Percentiles rank a stretch among this genome's conserved stretches.
phyloP scores from a whole-genome alignment of 345 rosid genomes.

The rapeseed (Brassica napus) region DNA sequence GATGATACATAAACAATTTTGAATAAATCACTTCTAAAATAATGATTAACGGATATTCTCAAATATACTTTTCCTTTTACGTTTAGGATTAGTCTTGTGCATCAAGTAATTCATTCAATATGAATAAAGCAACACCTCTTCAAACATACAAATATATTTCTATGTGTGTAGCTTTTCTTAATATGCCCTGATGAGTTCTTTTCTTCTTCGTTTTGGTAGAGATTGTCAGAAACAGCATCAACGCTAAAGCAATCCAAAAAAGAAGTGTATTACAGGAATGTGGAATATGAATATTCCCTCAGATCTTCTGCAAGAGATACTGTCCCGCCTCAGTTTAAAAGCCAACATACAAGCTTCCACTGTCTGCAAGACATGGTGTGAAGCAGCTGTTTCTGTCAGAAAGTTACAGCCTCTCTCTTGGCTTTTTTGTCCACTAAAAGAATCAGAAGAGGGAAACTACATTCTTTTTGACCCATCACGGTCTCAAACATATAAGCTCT shows the following conservation, averaged over 20 bases:
- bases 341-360: conserved; percentile 1
- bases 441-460: background rate
- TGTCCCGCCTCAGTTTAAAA: conserved; percentile 7
- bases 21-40: no score
- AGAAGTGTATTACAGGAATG: background rate
- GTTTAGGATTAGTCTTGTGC: background rate
- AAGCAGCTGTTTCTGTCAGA: background rate
- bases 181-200: background rate
- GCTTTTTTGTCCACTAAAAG: background rate
- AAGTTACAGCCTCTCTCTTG: background rate
- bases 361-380: conserved; percentile 10
- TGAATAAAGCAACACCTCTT: background rate
- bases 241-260: background rate
- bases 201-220: background rate
- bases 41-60: no score
- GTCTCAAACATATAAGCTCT: background rate
- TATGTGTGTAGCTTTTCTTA: no score
- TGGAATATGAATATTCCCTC: background rate
- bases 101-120: background rate
- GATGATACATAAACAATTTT: no score
- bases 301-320: background rate
- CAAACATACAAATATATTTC: background rate
- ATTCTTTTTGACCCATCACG: background rate
- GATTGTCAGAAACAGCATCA: background rate
- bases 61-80: background rate